Base-by-base conservation (phyloP, 306 rosid genomes). In the Vigna nakashimae region DNA sequence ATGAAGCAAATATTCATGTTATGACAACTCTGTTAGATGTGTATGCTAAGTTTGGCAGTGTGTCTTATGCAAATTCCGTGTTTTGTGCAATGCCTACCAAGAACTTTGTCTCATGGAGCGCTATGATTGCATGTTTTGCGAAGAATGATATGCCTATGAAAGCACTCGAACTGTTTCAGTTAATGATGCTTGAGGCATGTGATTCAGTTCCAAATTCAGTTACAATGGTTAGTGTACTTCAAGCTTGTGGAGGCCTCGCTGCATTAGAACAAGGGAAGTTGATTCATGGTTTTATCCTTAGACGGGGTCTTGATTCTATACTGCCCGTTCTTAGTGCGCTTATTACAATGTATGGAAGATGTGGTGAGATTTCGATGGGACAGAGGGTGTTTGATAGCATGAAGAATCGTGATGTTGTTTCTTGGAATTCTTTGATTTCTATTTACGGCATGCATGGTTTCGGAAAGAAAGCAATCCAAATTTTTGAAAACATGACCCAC, bases 161-260 rank as follows among this genome's bases (percentile, higher is more conserved):
- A 87, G 97, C 98, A 67, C 79, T 92, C 87, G 94, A 92, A 80
- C 85, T 92, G 51, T 92, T 94, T 84, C 82, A 80, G 65, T 78
- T 71, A 74, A 94, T 94, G 98, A 82, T 90, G 84, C 83, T 64
- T 13, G 88, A 89, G 69, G 89, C 86, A 65, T 45, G 78, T 22
- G 90, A 90, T 69, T 85, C 85, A 3, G 48, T 88, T 81, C 98
- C 98, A 51, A 94, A 94, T 79, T 85, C 98, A 4, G 93, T 94
- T 80, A 94, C 98, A 43, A 94, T 94, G 98, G 96, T 94, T 48
- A 92, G 90, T n/a, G 93, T 92, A 75, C 89, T 94, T 86, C 98
- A 92, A 79, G 92, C 96, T 52, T 94, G 98, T 80, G 90, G 92
- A 45, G 88, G 90, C 60, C 90, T 94, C 76, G 81, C 91, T 71